Evolutionary conservation across 805 yeast genomes (phyloP).

Genomic region (Yarrowia hollandica): DNA sequence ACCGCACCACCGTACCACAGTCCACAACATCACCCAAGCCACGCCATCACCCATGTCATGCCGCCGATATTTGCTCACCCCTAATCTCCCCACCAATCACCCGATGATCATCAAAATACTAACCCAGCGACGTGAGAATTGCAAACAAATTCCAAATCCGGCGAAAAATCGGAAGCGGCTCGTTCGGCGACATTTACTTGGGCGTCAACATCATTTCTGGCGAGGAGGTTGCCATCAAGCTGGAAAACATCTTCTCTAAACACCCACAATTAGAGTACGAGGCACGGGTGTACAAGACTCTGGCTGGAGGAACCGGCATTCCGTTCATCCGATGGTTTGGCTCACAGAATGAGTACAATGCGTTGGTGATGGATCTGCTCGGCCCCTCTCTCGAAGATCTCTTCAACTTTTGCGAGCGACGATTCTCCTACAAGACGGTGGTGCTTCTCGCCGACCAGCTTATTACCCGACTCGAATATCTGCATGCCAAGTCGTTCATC

Average conservation of each 20-base stretch:
- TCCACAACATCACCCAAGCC: too few relatives aligned
- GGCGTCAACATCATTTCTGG: constrained; percentile 90
- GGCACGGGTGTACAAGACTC: constrained; percentile 90
- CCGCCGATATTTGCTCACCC: too few relatives aligned
- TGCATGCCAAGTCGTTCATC: constrained; percentile 90
- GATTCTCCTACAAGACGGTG: constrained; percentile 90
- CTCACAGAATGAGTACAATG: constrained; percentile 92
- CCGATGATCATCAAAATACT: neutral
- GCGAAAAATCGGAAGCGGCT: constrained; percentile 94
- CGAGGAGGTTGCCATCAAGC: constrained; percentile 95
- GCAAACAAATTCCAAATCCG: constrained; percentile 94
- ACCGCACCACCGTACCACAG: too few relatives aligned
- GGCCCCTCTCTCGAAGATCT: constrained; percentile 96
- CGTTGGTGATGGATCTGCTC: constrained; percentile 91
- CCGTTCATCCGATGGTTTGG: constrained; percentile 98
- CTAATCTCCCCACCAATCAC: too few relatives aligned
- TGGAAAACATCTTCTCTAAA: constrained; percentile 84
- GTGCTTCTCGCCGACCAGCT: constrained; percentile 90
- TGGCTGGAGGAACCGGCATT: constrained; percentile 95
- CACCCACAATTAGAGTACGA: constrained; percentile 98
- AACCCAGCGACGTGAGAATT: constrained; percentile 69
- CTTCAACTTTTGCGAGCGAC: constrained; percentile 93
- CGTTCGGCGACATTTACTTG: constrained; percentile 94
- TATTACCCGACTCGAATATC: constrained; percentile 89
- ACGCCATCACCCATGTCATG: too few relatives aligned